Percentiles rank a stretch among this genome's conserved stretches.
These are phyloP conservation scores for Pseudogymnoascus sp. DNA, from an alignment of 2,329 filamentous ascomycete genomes.

Conservation along the genomic window DNA sequence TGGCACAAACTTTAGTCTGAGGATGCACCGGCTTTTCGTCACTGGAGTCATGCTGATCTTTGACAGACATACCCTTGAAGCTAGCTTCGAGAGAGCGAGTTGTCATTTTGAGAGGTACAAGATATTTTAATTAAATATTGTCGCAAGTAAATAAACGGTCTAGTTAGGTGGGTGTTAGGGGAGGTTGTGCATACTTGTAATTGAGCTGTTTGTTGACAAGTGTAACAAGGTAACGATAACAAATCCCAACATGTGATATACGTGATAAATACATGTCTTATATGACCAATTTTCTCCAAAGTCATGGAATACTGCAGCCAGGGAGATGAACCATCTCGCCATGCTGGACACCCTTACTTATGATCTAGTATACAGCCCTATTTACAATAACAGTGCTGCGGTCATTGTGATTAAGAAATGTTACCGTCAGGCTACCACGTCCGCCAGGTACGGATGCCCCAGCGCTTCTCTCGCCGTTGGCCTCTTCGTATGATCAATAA, in stretches of 20 bases:
- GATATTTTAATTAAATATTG: background rate
- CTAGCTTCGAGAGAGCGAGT: background rate
- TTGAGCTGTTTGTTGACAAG: background rate
- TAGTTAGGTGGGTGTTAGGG: background rate
- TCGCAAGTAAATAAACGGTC: background rate
- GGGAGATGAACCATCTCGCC: no score
- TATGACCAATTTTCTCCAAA: no score
- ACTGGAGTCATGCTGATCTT: no score
- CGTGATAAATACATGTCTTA: background rate
- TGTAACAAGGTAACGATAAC: background rate
- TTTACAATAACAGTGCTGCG: no score
- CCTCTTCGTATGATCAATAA: slow-evolving; percentile 16
- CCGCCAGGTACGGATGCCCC: slow-evolving; percentile 12
- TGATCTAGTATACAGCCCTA: no score
- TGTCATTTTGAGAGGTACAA: background rate
- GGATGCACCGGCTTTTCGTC: no score
- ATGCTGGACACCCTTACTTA: no score
- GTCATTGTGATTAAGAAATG: no score
- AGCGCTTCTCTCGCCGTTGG: slow-evolving; percentile 14
- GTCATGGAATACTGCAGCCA: no score
- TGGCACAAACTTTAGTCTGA: background rate
- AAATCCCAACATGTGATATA: background rate
- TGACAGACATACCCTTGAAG: no score
- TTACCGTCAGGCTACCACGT: background rate
- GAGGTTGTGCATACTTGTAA: background rate